Evolutionary conservation across 164 flowering plant species (phyloP).

Genomic region (Vitis vinifera): DNA sequence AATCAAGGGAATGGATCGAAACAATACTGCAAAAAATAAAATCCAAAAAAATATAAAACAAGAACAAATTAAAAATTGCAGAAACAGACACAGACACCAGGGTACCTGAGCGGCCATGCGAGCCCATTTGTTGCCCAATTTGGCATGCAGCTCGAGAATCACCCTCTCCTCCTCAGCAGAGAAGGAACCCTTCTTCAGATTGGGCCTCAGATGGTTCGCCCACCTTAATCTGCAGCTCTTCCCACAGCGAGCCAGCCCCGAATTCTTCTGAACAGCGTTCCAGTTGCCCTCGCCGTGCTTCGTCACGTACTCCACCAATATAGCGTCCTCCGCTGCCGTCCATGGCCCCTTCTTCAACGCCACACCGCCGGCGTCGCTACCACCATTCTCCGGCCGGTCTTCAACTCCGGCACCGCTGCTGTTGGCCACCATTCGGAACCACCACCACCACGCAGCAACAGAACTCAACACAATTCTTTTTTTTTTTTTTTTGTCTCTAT

Average conservation of each 20-base stretch:
- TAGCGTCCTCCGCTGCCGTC: slow-evolving; percentile 38
- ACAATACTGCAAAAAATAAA: too few relatives aligned
- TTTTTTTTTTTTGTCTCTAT: too few relatives aligned
- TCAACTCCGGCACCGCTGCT: background rate
- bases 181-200: slow-evolving; percentile 39
- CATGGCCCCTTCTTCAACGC: slow-evolving; percentile 43
- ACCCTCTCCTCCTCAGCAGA: slow-evolving; percentile 34
- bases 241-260: slow-evolving; percentile 38
- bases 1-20: too few relatives aligned
- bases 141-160: slow-evolving; percentile 33
- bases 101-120: slow-evolving; percentile 33
- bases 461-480: too few relatives aligned
- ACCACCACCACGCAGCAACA: background rate
- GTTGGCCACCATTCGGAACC: background rate
- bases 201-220: slow-evolving; percentile 42
- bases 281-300: slow-evolving; percentile 42
- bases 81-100: background rate
- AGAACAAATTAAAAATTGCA: background rate
- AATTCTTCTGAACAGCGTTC: slow-evolving; percentile 36
- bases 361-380: background rate
- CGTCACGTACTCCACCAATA: slow-evolving; percentile 29
- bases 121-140: slow-evolving; percentile 39
- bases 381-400: background rate
- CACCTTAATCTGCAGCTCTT: slow-evolving; percentile 43
- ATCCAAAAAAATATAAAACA: too few relatives aligned